phyloP scores from a whole-genome alignment of 495 filamentous ascomycete genomes.

The Hyaloscypha hepaticicola region DNA sequence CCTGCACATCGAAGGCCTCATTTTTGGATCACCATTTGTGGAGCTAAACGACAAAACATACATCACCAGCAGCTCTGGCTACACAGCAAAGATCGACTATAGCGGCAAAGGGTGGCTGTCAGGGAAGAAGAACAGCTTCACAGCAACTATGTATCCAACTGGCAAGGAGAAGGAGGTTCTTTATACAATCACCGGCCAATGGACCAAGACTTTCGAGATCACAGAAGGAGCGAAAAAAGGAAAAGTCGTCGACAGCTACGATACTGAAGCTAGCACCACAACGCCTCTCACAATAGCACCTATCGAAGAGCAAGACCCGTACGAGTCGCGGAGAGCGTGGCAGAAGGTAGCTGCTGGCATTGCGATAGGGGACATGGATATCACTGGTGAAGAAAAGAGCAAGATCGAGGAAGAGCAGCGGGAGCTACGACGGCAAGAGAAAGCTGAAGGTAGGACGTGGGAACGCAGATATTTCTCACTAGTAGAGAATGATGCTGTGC shows the following conservation, averaged over 20 bases:
- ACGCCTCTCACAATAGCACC: constrained; percentile 73
- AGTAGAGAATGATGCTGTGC: constrained; percentile 26
- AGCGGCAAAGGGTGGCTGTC: constrained; percentile 92
- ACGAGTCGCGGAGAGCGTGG: constrained; percentile 92
- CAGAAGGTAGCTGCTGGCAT: constrained; percentile 82
- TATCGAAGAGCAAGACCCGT: constrained; percentile 78
- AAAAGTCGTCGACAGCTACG: constrained; percentile 65
- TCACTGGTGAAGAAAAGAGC: constrained; percentile 73
- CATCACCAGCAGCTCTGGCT: constrained; percentile 86
- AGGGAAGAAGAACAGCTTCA: constrained; percentile 95
- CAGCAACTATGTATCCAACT: constrained; percentile 73
- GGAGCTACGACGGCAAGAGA: constrained; percentile 78
- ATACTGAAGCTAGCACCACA: constrained; percentile 58
- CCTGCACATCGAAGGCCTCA: constrained; percentile 92
- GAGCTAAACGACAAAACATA: constrained; percentile 84
- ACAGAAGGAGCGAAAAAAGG: constrained; percentile 71
- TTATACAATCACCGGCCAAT: constrained; percentile 88
- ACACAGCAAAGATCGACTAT: constrained; percentile 89
- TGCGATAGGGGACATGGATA: constrained; percentile 78
- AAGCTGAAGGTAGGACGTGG: constrained; percentile 78
- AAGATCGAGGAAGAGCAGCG: constrained; percentile 93
- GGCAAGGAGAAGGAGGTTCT: constrained; percentile 81
- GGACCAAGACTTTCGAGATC: constrained; percentile 85
- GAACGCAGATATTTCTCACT: constrained; percentile 78
- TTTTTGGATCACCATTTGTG: constrained; percentile 90